Evolutionary conservation across 2,329 filamentous ascomycete species (phyloP), one percentile per base, ranked within the genome.

Genomic region (Hypoxylon sp.): DNA sequence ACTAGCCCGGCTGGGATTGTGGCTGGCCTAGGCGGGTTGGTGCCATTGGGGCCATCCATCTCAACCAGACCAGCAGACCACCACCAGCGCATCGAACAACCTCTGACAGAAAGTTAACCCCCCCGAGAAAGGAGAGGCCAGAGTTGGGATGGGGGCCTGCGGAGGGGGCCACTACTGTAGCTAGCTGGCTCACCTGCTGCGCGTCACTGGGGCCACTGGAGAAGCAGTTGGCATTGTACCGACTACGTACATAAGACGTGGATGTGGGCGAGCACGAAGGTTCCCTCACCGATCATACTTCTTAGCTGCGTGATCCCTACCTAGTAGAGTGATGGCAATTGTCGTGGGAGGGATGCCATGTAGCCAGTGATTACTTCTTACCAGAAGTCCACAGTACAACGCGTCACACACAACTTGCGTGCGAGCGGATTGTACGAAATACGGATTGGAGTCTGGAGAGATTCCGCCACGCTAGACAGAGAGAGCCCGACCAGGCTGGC

Each of bases 281-380:
- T 56, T 68, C 65, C 62, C 68, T 65, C 68, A 63, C 68, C 68
- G 68, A 68, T 66, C 56, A 50, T 65, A 47, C 17, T 70, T 66
- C 67, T 44, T 68, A 72, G 69, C 65, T 62, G 68, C 69, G 69
- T 61, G 64, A 69, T 74, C 73, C 69, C 70, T 70, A 69, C 68
- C 69, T 63, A 63, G 63, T 48, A 48, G 13, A 67, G 32, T 13
- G 27, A 42, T 39, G 17, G 11, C 39, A 44, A 19, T 44, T 44
- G 39, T 62, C 62, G 64, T 42, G 61, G 46, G 63, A 67, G 54
- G 60, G 62, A 69, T 27, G 24, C 24, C 24, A 27, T 27, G 24
- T 29, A 47, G 27, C 42, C 50, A 56, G 50, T 51, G 31, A 46
- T 57, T 13, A 47, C 32, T 55, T 57, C 47, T 60, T 48, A 55